phyloP scores from a whole-genome alignment of 164 flowering plant genomes.

The Macadamia tetraphylla region DNA sequence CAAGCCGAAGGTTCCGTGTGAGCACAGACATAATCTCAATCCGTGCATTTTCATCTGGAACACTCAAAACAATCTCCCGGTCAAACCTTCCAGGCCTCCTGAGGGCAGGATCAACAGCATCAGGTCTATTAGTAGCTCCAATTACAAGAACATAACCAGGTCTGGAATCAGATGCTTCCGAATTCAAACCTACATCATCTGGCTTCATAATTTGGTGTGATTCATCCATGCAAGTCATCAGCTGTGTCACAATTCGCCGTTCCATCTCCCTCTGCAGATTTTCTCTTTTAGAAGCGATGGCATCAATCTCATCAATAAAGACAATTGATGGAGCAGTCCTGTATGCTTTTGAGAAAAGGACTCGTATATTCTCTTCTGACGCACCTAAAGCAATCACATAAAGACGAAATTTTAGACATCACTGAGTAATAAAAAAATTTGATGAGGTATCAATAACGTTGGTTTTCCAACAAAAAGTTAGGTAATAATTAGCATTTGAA shows the following conservation, averaged over 20 bases:
- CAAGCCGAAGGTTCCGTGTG: conserved; percentile 52
- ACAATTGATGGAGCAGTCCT: conserved; percentile 91
- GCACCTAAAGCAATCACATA: conserved; percentile 46
- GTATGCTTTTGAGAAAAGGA: conserved; percentile 83
- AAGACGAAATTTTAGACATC: not conserved
- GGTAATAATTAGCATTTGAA: not conserved
- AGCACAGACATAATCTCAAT: conserved; percentile 63
- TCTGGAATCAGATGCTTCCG: conserved; percentile 31
- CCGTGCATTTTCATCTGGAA: conserved; percentile 88
- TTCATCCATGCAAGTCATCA: conserved; percentile 94
- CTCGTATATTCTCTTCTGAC: conserved; percentile 86
- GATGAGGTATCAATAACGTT: not conserved
- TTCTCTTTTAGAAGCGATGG: conserved; percentile 91
- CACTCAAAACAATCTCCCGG: conserved; percentile 64
- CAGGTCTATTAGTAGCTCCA: conserved; percentile 97
- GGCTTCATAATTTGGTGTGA: conserved; percentile 35
- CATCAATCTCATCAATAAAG: conserved; percentile 97
- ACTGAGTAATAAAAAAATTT: not conserved
- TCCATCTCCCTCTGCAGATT: conserved; percentile 87
- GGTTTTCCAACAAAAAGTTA: not conserved
- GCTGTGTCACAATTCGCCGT: conserved; percentile 80
- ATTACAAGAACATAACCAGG: conserved; percentile 81
- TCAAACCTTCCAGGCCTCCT: conserved; percentile 94
- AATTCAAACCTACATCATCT: conserved; percentile 21
- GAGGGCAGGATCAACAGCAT: conserved; percentile 83